Conservation (phyloP, 108 stramenopile species). For the Nitzschia sp. region DNA sequence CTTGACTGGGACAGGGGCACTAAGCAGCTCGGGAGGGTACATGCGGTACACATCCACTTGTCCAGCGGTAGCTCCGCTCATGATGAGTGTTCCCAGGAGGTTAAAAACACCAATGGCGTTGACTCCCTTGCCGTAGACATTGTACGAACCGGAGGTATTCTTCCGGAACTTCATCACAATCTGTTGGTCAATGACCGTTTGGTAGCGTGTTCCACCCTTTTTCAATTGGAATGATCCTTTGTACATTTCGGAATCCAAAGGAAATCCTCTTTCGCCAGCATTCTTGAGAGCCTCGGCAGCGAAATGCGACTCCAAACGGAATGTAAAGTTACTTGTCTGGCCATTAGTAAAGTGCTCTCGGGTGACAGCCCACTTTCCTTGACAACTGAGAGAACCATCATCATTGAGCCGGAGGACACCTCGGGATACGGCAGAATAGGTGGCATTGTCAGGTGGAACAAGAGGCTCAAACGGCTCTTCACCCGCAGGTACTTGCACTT, state of each 20-base stretch:
- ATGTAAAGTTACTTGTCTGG: slow-evolving; percentile 62
- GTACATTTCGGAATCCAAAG: slow-evolving; percentile 75
- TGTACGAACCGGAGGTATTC: slow-evolving; percentile 71
- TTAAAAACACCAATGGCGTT: slow-evolving; percentile 70
- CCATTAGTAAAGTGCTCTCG: slow-evolving; percentile 68
- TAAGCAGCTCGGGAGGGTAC: slow-evolving; percentile 53
- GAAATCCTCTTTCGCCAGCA: slow-evolving; percentile 44
- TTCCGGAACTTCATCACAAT: slow-evolving; percentile 75
- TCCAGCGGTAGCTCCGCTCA: slow-evolving; percentile 65
- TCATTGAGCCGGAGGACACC: slow-evolving; percentile 73
- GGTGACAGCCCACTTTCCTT: slow-evolving; percentile 80
- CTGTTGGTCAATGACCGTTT: slow-evolving; percentile 67
- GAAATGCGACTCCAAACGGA: slow-evolving; percentile 69
- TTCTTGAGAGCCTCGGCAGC: slow-evolving; percentile 39
- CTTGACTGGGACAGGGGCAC: slow-evolving; percentile 29
- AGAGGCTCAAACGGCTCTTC: slow-evolving; percentile 27
- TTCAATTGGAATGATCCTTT: slow-evolving; percentile 78
- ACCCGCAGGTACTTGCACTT: slow-evolving; percentile 49
- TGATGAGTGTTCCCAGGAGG: slow-evolving; percentile 63
- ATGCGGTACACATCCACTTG: slow-evolving; percentile 78
- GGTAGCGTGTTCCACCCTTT: slow-evolving; percentile 49
- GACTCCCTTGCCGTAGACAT: slow-evolving; percentile 81
- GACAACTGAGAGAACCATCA: slow-evolving; percentile 71
- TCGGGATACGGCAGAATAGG: slow-evolving; percentile 67
- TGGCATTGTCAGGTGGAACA: slow-evolving; percentile 39